A percentile compares a stretch with the other conserved stretches of the same genome.
phyloP scores from a whole-genome alignment of 768 basidiomycete species.

The Mycena epipterygia region DNA sequence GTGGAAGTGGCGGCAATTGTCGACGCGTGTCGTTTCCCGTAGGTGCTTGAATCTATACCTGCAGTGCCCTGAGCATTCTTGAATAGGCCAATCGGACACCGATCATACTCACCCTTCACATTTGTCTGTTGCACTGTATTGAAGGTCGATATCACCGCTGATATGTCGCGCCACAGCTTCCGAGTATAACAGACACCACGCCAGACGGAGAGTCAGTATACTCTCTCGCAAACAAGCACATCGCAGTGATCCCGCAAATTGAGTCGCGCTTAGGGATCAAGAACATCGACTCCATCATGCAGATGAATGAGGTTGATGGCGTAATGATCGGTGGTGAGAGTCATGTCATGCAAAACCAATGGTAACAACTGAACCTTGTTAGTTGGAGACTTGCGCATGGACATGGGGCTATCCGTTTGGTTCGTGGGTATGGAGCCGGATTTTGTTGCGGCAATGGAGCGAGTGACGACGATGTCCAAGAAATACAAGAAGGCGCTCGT shows the following conservation, averaged over 20 bases:
- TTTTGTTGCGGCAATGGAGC: constrained; percentile 28
- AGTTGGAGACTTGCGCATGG: constrained; percentile 35
- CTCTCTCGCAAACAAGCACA: constrained; percentile 33
- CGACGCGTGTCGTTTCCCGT: constrained; percentile 19
- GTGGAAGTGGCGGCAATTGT: constrained; percentile 27
- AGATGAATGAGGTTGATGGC: constrained; percentile 28
- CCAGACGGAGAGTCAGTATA: constrained; percentile 29
- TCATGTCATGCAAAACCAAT: not conserved
- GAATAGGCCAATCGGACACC: constrained; percentile 31
- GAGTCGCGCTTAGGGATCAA: constrained; percentile 30
- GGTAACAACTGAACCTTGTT: not conserved
- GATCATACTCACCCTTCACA: constrained; percentile 36
- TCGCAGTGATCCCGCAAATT: constrained; percentile 35
- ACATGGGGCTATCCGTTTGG: constrained; percentile 29
- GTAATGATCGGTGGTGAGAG: constrained; percentile 34
- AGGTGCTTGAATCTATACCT: not conserved
- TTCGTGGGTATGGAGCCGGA: constrained; percentile 34
- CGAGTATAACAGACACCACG: constrained; percentile 28
- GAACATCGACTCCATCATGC: constrained; percentile 32
- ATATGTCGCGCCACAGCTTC: constrained; percentile 20
- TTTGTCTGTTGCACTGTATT: constrained; percentile 19
- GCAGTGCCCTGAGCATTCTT: too few species aligned
- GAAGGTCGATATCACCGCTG: not conserved
- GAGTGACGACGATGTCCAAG: constrained; percentile 28
- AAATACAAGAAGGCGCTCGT: constrained; percentile 30